Base-by-base conservation (phyloP, 2,329 filamentous ascomycete genomes). In the Gnomoniopsis smithogilvyi region DNA sequence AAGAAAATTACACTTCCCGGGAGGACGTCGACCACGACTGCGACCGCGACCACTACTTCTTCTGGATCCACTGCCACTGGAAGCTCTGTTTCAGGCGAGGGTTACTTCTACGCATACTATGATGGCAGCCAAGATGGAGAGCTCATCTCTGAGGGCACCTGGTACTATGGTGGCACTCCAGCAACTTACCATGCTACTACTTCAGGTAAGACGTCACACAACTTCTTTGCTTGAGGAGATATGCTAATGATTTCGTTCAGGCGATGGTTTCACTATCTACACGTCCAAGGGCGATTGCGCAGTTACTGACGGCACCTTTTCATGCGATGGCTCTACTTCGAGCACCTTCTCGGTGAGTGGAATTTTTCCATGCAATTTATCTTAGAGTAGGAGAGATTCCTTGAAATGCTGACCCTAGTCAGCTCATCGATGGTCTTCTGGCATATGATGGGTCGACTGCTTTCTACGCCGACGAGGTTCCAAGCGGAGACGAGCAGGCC, bases 101-200 rank as follows among this genome's bases (percentile, higher is more conserved):
- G 88, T 0, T 82, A 80, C 64, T 69, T 90, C 45, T 80, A 86
- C 56, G 85, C 88, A 3, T 67, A 78, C 26, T 74, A 77, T 3
- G 70, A 73, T 19, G 79, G 81, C 3, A 68, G 67, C n/a, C 68
- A 74, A 51, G 78, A 76, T 8, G 88, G 88, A n/a, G 91, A 87
- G 65, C 78, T 91, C 59, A 91, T 90, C 67, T 80, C 80, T 57
- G 77, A 73, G 11, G 88, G 88, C 0, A 83, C 80, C 0, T 91
- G 88, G 88, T 91, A 88, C 67, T 79, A 80, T 0, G 80, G 77
- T 1, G 87, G 87, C 2, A 88, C 86, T 0, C 90, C 87, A 67
- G 88, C 88, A 1, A 88, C 82, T 0, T 88, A 84, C 69, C 84
- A 79, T 0, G 84, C 85, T 4, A 72, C 79, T 3, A 60, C 76